Base-by-base conservation (phyloP, 1,284 basidiomycete genomes). In the Xerocomus amazonicus region DNA sequence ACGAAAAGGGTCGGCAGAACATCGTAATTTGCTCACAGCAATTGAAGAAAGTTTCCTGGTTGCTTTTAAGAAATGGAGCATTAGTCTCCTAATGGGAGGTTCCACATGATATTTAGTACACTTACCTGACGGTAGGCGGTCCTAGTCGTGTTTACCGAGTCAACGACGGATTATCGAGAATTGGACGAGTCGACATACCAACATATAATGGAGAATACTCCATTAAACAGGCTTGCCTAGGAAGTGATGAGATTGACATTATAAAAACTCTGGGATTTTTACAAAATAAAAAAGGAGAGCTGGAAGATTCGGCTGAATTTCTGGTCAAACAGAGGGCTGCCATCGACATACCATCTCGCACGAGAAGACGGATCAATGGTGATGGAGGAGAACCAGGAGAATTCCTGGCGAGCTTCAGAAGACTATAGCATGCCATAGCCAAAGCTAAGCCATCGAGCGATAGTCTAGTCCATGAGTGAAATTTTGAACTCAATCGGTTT, bases 21-120 rank as follows among this genome's bases (percentile, higher is more conserved):
- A 29, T 17, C 9, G 10, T 23, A 13, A 23, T 42, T 9, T 42
- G 27, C 39, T 42, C 29, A 47, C 56, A 19, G 19, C 12, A 31
- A 1, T 16, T 28, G 10, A 27, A 53, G 32, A 27, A 49, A 10
- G 27, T 12, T 37, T 38, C 32, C 52, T 26, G 56, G 53, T 28
- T 49, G 39, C 53, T 56, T 26, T 44, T 34, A 4, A 13, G 26
- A 31, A 31, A 29, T 8, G 14, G 6, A n/a, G 2, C 12, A n/a
- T 33, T 34, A 19, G 26, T 10, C 38, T 19, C 14, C 7, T 14
- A 31, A 2, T 7, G n/a, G 8, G 6, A 19, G n/a, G 16, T 23
- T 33, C 4, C 9, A 16, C 10, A 6, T 12, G 9, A 23, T 10
- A 17, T 28, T 6, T 14, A 9, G 26, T 26, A 26, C 6, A 38